phyloP scores from a whole-genome alignment of 139 green algal genomes.

The Micromonas commoda region DNA sequence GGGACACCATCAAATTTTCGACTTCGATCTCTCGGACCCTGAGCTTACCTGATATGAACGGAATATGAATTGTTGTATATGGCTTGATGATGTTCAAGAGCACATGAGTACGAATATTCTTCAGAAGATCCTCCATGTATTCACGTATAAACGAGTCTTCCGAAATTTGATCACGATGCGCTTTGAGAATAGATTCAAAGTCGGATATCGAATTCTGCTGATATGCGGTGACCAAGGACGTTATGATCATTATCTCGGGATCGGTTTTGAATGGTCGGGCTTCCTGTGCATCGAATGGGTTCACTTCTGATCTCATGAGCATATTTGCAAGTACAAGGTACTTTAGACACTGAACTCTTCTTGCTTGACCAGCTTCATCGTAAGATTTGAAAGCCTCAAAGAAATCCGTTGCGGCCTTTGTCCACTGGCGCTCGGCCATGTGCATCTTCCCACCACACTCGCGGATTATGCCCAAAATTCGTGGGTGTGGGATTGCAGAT shows the following conservation, averaged over 20 bases:
- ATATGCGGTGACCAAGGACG: constrained; percentile 89
- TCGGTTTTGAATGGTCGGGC: constrained; percentile 84
- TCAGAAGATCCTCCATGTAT: constrained; percentile 93
- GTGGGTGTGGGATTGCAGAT: constrained; percentile 91
- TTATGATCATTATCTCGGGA: constrained; percentile 89
- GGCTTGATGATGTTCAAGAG: constrained; percentile 83
- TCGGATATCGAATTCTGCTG: constrained; percentile 83
- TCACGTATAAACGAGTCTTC: constrained; percentile 92
- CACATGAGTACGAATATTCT: constrained; percentile 91
- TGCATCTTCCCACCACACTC: constrained; percentile 99
- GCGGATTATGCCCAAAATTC: constrained; percentile 94
- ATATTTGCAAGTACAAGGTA: constrained; percentile 97
- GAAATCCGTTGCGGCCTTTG: constrained; percentile 88
- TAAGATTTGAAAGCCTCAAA: constrained; percentile 99
- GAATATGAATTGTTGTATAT: constrained; percentile 85
- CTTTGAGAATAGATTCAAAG: constrained; percentile 86
- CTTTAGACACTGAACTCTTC: constrained; percentile 92
- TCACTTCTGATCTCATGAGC: constrained; percentile 89
- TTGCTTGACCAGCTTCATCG: constrained; percentile 69
- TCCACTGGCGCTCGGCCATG: constrained; percentile 84
- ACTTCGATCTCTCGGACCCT: too few relatives aligned
- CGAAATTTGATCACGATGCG: constrained; percentile 73
- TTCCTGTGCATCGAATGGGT: constrained; percentile 94
- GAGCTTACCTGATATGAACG: constrained; percentile 86
- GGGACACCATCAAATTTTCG: too few relatives aligned